Percentiles rank a stretch among this genome's conserved stretches.
phyloP scores from a whole-genome alignment of 1,284 basidiomycete species.

The Naganishia liquefaciens region DNA sequence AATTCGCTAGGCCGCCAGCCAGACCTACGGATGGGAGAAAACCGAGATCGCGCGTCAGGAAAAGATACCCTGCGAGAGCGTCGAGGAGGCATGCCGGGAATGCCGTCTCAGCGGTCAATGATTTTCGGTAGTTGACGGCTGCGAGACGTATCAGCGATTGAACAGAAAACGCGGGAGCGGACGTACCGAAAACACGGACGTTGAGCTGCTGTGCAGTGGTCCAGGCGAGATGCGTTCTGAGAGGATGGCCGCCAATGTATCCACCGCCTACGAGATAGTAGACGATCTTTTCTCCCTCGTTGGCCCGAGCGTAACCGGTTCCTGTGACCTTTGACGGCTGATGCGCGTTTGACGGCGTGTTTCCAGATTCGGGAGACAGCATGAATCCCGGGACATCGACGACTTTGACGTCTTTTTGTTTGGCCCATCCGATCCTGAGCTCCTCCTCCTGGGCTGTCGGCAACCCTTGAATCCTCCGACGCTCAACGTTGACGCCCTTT shows the following conservation, averaged over 20 bases:
- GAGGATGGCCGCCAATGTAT: slow-evolving; percentile 31
- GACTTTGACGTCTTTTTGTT: slow-evolving; percentile 15
- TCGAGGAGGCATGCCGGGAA: slow-evolving; percentile 38
- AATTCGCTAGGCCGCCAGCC: no score
- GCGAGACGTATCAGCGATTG: slow-evolving; percentile 1
- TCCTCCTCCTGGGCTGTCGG: slow-evolving; percentile 6
- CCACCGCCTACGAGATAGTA: slow-evolving; percentile 34
- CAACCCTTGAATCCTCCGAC: slow-evolving; percentile 6
- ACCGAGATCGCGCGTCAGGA: slow-evolving; percentile 32
- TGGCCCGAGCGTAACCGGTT: slow-evolving; percentile 5
- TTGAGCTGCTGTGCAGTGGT: slow-evolving; percentile 8
- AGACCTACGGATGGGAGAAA: slow-evolving; percentile 29
- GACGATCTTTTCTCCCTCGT: slow-evolving; percentile 26
- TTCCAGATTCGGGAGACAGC: slow-evolving; percentile 14
- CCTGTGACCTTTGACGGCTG: background rate
- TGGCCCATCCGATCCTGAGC: slow-evolving; percentile 27
- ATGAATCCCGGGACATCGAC: slow-evolving; percentile 31
- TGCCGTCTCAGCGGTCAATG: slow-evolving; percentile 29
- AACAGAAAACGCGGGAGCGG: background rate
- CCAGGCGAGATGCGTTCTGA: slow-evolving; percentile 27
- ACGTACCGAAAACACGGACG: slow-evolving; percentile 30
- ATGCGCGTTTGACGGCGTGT: background rate
- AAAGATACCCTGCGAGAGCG: slow-evolving; percentile 35
- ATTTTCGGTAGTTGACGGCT: slow-evolving; percentile 38
- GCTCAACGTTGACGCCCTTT: slow-evolving; percentile 21